Evolutionary conservation across 2,329 filamentous ascomycete genomes (phyloP).

Genomic region (Xylariaceae sp.): DNA sequence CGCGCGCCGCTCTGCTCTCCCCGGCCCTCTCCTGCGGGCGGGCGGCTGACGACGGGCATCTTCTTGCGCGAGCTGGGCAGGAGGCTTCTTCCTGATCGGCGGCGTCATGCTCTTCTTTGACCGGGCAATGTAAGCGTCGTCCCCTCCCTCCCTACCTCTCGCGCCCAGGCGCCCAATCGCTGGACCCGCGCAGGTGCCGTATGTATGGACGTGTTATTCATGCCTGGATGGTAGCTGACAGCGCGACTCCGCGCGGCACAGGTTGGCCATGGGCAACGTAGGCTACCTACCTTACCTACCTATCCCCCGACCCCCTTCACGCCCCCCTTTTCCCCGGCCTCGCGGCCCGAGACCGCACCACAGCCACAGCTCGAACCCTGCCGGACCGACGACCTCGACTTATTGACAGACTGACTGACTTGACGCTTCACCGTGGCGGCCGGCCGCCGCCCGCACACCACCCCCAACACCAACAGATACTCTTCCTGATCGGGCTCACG

Average conservation of each 20-base stretch:
- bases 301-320: constrained; percentile 4
- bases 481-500: constrained; percentile 93
- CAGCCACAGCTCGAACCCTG: no score
- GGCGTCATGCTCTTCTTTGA: constrained; percentile 98
- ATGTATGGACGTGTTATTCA: constrained; percentile 8
- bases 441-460: not conserved
- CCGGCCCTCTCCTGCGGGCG: no score
- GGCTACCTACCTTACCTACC: constrained; percentile 17
- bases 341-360: no score
- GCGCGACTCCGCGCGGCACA: constrained; percentile 26
- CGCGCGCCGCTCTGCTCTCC: constrained; percentile 9
- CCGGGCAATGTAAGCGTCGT: constrained; percentile 68
- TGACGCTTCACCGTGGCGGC: constrained; percentile 7
- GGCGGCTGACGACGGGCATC: no score
- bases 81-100: constrained; percentile 88
- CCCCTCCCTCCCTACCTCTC: constrained; percentile 1
- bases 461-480: constrained; percentile 54
- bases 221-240: constrained; percentile 1
- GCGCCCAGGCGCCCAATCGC: constrained; percentile 2
- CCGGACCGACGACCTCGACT: no score
- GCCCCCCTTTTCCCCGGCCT: no score
- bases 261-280: constrained; percentile 97
- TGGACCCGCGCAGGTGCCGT: no score
- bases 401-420: no score
- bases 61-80: no score